Percentiles rank a stretch among this genome's conserved stretches.
Conservation (phyloP, 2,329 filamentous ascomycete species). For the Pestalotiopsis fici region DNA sequence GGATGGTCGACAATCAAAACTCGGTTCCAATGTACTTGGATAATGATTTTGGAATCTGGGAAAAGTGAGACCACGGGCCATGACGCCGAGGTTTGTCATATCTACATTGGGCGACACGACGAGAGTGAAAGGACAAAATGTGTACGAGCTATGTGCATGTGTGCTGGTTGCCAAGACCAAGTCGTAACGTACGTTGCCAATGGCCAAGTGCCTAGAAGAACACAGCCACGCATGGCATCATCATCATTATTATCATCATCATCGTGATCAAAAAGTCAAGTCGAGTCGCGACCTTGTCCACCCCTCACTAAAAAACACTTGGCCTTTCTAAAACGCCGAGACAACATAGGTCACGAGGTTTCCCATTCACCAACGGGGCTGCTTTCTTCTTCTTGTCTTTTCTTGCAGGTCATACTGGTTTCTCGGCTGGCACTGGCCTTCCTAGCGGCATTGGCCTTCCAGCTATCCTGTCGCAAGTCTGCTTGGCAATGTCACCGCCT, state of each 20-base stretch:
- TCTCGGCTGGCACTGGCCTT: not conserved
- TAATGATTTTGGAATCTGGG: no score
- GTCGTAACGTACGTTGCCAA: not conserved
- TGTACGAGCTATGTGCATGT: no score
- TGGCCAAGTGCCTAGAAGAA: not conserved
- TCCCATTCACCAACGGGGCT: not conserved
- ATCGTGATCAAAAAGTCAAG: not conserved
- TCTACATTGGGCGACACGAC: no score
- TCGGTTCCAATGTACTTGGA: no score
- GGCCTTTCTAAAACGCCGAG: not conserved
- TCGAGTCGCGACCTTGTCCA: not conserved
- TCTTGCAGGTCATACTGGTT: not conserved
- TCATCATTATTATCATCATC: not conserved
- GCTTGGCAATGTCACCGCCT: not conserved
- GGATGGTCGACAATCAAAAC: no score
- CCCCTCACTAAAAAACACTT: not conserved
- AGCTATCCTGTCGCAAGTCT: not conserved
- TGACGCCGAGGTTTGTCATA: no score
- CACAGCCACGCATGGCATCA: conserved; percentile 3
- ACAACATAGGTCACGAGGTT: not conserved
- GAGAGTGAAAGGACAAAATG: no score
- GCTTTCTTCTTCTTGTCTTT: not conserved
- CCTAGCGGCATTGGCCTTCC: not conserved
- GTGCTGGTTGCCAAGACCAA: not conserved
- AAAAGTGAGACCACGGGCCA: no score